These are phyloP conservation scores for Aureobasidium vineae DNA, from an alignment of 2,329 filamentous ascomycete genomes.

Conservation along the genomic window DNA sequence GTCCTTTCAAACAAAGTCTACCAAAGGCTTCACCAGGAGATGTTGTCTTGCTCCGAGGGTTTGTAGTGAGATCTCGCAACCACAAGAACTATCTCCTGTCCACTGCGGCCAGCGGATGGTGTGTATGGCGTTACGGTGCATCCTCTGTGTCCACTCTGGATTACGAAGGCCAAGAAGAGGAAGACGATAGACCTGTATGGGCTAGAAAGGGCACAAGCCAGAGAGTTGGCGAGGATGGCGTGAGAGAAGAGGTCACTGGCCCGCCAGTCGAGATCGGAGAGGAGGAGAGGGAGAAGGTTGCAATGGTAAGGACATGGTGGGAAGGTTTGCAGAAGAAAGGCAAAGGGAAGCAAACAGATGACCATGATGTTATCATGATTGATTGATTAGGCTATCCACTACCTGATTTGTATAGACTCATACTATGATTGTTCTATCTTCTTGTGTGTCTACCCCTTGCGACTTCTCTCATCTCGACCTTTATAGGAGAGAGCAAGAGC, in stretches of 20 bases:
- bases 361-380: conserved; percentile 4
- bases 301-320: conserved; percentile 46
- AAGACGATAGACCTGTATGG: conserved; percentile 31
- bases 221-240: conserved; percentile 31
- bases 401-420: background rate
- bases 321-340: background rate
- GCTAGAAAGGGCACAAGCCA: conserved; percentile 30
- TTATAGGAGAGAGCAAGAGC: no score
- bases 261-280: conserved; percentile 48
- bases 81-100: conserved; percentile 42
- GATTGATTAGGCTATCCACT: background rate
- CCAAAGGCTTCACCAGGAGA: conserved; percentile 46
- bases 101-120: conserved; percentile 48
- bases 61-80: conserved; percentile 45
- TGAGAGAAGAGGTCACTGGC: conserved; percentile 46
- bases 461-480: no score
- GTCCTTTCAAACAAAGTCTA: conserved; percentile 44
- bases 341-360: background rate
- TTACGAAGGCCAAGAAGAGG: conserved; percentile 32
- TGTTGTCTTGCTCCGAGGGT: conserved; percentile 46
- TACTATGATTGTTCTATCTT: background rate
- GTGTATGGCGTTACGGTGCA: conserved; percentile 45
- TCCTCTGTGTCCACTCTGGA: conserved; percentile 26
- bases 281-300: conserved; percentile 46
- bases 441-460: no score